These are phyloP conservation scores for Saccharomyces eubayanus DNA, from an alignment of 805 yeast species.

Conservation along the genomic window DNA sequence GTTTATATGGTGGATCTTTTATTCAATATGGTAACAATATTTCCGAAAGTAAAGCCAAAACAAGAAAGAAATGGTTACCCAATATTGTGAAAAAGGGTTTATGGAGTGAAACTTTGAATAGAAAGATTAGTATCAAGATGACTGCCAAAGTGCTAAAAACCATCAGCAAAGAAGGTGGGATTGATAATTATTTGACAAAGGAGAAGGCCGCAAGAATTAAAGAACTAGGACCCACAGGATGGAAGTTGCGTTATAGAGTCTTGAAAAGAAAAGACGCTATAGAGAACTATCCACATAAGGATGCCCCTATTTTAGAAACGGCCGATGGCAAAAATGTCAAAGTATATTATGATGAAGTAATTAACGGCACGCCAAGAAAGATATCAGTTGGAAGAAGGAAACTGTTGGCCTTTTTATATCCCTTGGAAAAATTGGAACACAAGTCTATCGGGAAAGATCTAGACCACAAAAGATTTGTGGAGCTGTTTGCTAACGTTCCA, in stretches of 20 bases:
- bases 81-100: slow-evolving; percentile 67
- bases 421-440: slow-evolving; percentile 38
- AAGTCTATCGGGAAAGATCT: slow-evolving; percentile 38
- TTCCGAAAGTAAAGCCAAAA: slow-evolving; percentile 66
- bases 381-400: slow-evolving; percentile 59
- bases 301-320: slow-evolving; percentile 29
- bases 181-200: slow-evolving; percentile 80
- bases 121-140: slow-evolving; percentile 48
- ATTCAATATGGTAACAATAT: slow-evolving; percentile 68
- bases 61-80: slow-evolving; percentile 72
- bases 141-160: slow-evolving; percentile 79
- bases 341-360: slow-evolving; percentile 42
- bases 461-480: slow-evolving; percentile 44
- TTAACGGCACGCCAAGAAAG: slow-evolving; percentile 37
- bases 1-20: slow-evolving; percentile 84
- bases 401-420: slow-evolving; percentile 47
- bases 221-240: slow-evolving; percentile 87
- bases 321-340: slow-evolving; percentile 29
- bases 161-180: slow-evolving; percentile 88
- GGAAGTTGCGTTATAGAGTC: slow-evolving; percentile 78
- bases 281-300: slow-evolving; percentile 35
- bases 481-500: slow-evolving; percentile 27
- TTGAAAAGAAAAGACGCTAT: slow-evolving; percentile 37
- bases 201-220: slow-evolving; percentile 85
- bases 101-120: slow-evolving; percentile 76